A percentile compares a stretch with the other conserved stretches of the same genome.
Evolutionary conservation across 1,139 yeast species (phyloP).

Genomic region (Geotrichum bryndzae): DNA sequence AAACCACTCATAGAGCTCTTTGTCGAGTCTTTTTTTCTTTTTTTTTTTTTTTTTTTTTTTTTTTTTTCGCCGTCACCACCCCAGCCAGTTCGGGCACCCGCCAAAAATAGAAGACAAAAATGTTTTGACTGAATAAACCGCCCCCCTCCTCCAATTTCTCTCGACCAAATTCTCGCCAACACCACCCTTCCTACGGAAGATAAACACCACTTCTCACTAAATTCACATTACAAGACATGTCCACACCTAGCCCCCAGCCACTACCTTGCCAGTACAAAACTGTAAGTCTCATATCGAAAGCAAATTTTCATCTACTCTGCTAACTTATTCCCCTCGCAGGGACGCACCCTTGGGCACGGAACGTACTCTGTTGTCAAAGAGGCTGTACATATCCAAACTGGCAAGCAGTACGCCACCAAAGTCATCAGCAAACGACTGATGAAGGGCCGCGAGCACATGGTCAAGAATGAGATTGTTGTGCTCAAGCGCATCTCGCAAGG

Average conservation of each 20-base stretch:
- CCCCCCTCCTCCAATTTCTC: background rate
- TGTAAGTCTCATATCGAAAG: slow-evolving; percentile 14
- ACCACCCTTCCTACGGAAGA: background rate
- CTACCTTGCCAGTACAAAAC: slow-evolving; percentile 30
- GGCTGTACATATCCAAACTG: slow-evolving; percentile 38
- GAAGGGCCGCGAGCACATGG: slow-evolving; percentile 44
- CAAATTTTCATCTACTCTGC: slow-evolving; percentile 24
- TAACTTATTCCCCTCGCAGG: slow-evolving; percentile 20
- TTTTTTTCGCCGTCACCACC: background rate
- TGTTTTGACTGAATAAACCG: background rate
- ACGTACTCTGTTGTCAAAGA: slow-evolving; percentile 41
- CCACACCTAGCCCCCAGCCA: slow-evolving; percentile 20
- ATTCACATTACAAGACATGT: background rate
- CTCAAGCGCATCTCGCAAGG: slow-evolving; percentile 45
- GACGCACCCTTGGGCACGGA: slow-evolving; percentile 37
- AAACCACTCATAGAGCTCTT: too few relatives aligned
- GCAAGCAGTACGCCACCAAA: slow-evolving; percentile 40
- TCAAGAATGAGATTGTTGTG: slow-evolving; percentile 53
- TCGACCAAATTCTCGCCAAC: background rate
- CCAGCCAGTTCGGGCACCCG: background rate
- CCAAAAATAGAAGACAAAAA: too few relatives aligned
- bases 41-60: too few relatives aligned
- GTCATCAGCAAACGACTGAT: slow-evolving; percentile 40
- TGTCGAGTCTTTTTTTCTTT: too few relatives aligned
- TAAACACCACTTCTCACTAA: background rate